Evolutionary conservation across 805 yeast genomes (phyloP).

Genomic region (Candida nemodendra): DNA sequence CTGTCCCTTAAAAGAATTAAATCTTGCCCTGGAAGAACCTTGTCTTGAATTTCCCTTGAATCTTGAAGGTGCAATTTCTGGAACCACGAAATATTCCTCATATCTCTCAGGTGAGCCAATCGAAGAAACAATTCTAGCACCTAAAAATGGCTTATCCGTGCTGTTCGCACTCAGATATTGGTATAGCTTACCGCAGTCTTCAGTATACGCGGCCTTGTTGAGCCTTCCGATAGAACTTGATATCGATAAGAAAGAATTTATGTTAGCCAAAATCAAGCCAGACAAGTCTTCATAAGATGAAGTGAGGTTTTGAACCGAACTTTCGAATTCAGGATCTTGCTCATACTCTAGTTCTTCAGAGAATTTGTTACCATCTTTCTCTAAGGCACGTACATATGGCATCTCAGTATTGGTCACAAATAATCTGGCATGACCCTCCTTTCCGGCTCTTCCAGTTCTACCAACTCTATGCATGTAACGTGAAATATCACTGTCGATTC

Average conservation of each 20-base stretch:
- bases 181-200: constrained; percentile 34
- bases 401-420: constrained; percentile 57
- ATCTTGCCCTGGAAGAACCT: too few relatives aligned
- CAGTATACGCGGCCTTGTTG: constrained; percentile 30
- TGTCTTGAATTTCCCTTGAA: too few relatives aligned
- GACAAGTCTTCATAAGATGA: constrained; percentile 19
- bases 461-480: constrained; percentile 92
- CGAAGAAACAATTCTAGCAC: constrained; percentile 23
- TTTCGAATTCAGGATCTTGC: constrained; percentile 35
- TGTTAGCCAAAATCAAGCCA: constrained; percentile 14
- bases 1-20: too few relatives aligned
- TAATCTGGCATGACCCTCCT: constrained; percentile 66
- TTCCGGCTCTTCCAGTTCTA: constrained; percentile 93
- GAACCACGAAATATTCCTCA: constrained; percentile 30
- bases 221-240: constrained; percentile 30
- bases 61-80: too few relatives aligned
- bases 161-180: constrained; percentile 24
- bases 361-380: constrained; percentile 55
- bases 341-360: constrained; percentile 41
- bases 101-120: constrained; percentile 25
- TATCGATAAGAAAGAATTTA: constrained; percentile 21
- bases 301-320: constrained; percentile 33
- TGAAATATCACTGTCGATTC: constrained; percentile 71
- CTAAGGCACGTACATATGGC: constrained; percentile 51
- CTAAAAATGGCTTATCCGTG: constrained; percentile 16